Evolutionary conservation across 2,329 filamentous ascomycete species (phyloP), one percentile per base, ranked within the genome.

Genomic region (Nectriaceae sp.): DNA sequence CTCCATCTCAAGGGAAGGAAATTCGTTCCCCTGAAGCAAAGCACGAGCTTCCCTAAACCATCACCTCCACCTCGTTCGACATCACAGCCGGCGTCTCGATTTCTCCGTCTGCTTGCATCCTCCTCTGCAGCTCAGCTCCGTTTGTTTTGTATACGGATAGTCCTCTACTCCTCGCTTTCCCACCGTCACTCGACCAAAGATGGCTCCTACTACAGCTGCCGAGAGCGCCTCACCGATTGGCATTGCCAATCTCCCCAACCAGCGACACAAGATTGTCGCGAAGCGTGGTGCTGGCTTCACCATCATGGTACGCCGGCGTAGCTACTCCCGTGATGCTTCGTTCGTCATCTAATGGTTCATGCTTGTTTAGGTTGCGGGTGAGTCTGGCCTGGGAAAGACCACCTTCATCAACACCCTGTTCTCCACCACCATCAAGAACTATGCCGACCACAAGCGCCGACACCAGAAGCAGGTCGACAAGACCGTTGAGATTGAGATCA

Each of bases 391-490:
- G 64, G 94, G 94, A 80, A 99, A 99, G 85, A 99, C 95, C 21
- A 99, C 94, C 66, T 99, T 99, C 78, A 97, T 99, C 85, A 99
- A 99, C 86, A 99, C 94, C 52, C 87, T 99, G 53, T 99, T 99
- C 83, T 99, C 94, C 56, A 99, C 95, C 61, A 99, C 94, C 65
- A 99, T 99, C 84, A 99, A 99, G 84, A 99, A 97, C 84, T 99
- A 99, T 75, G 94, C 94, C 83, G 94, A 99, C 76, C 93, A 99
- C 84, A 96, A 96, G 83, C 89, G 91, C 75, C 90, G 94, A 70
- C 94, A 99, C 76, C 90, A 94, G 77, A 99, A 99, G 85, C 94
- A 99, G 80, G 85, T 97, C 63, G 94, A 99, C 80, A 97, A 97
- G 84, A 99, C 94, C 11, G 94, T 99, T 59, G 95, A 99, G 80